Base-by-base conservation (phyloP, 2,329 filamentous ascomycete species). In the Cordyceps javanica region DNA sequence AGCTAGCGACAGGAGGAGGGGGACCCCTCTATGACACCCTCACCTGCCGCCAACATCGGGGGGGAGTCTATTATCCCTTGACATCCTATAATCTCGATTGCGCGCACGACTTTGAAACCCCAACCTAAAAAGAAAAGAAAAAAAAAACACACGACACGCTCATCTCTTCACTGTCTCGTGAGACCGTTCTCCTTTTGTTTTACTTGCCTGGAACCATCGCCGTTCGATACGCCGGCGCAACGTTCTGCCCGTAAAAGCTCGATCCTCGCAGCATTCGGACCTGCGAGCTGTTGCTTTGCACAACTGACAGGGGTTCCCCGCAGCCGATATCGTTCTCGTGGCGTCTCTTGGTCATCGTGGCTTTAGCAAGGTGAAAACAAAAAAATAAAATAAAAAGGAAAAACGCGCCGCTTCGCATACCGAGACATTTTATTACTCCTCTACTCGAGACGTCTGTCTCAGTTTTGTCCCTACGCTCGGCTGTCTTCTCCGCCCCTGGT, bases 241-340 rank as follows among this genome's bases (percentile, higher is more conserved):
- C n/a, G n/a, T n/a, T n/a, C n/a, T n/a, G n/a, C n/a, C n/a, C n/a
- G n/a, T n/a, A n/a, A n/a, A n/a, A n/a, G n/a, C n/a, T n/a, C n/a
- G n/a, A n/a, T n/a, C n/a, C n/a, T n/a, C n/a, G n/a, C n/a, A n/a
- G n/a, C n/a, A n/a, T n/a, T n/a, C n/a, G n/a, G n/a, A n/a, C n/a
- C 19, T 19, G 16, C 16, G n/a, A 16, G 8, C n/a, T 21, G 5
- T 41, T n/a, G 38, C 38, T 21, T n/a, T 46, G 44, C 44, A 16
- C 44, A 42, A 26, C 28, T 21, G 51, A 54, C 51, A 45, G 36
- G 51, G 51, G 21, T 54, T 45, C 51, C 51, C 51, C 51, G 51
- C 51, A 54, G 51, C 51, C 51, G 51, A 54, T 30, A 45, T 54
- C 30, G 30, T 45, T 25, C 9, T 21, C 25, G 51, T 45, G 41